Conservation (phyloP, 2,329 filamentous ascomycete species). For the Penicillium sp. region DNA sequence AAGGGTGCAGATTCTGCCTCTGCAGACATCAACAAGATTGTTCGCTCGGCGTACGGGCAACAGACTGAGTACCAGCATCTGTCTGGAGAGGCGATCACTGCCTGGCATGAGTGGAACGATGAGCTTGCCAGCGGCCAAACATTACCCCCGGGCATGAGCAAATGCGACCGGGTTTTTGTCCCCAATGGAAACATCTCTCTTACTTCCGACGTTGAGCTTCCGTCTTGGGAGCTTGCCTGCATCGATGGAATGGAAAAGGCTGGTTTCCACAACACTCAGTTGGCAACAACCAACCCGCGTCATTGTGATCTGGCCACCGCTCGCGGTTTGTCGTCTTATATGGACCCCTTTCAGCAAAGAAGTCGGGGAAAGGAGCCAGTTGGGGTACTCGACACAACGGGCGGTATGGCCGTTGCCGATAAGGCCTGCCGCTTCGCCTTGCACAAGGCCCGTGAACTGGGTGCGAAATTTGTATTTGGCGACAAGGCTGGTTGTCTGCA, state of each 20-base stretch:
- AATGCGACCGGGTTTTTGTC: slow-evolving; percentile 42
- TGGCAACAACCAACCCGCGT: slow-evolving; percentile 1
- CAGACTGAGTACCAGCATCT: slow-evolving; percentile 54
- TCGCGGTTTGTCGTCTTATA: slow-evolving; percentile 21
- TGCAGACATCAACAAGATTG: slow-evolving; percentile 54
- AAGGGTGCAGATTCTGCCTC: slow-evolving; percentile 51
- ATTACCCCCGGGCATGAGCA: slow-evolving; percentile 44
- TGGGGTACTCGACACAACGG: slow-evolving; percentile 53
- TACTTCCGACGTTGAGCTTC: slow-evolving; percentile 12
- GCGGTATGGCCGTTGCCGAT: slow-evolving; percentile 52
- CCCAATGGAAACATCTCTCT: slow-evolving; percentile 40
- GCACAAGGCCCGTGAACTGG: slow-evolving; percentile 46
- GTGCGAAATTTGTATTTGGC: slow-evolving; percentile 50
- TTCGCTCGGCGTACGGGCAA: slow-evolving; percentile 48
- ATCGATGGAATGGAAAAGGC: slow-evolving; percentile 42
- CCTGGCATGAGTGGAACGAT: slow-evolving; percentile 53
- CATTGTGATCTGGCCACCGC: background rate
- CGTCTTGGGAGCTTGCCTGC: slow-evolving; percentile 42
- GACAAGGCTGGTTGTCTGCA: slow-evolving; percentile 26
- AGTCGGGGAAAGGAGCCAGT: slow-evolving; percentile 30
- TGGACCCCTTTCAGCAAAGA: slow-evolving; percentile 43
- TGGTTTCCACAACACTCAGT: slow-evolving; percentile 25
- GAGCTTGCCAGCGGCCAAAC: slow-evolving; percentile 24
- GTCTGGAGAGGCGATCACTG: slow-evolving; percentile 46
- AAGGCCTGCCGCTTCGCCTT: slow-evolving; percentile 53